Base-by-base conservation (phyloP, 2,329 filamentous ascomycete genomes). In the Apiospora pterosperma region DNA sequence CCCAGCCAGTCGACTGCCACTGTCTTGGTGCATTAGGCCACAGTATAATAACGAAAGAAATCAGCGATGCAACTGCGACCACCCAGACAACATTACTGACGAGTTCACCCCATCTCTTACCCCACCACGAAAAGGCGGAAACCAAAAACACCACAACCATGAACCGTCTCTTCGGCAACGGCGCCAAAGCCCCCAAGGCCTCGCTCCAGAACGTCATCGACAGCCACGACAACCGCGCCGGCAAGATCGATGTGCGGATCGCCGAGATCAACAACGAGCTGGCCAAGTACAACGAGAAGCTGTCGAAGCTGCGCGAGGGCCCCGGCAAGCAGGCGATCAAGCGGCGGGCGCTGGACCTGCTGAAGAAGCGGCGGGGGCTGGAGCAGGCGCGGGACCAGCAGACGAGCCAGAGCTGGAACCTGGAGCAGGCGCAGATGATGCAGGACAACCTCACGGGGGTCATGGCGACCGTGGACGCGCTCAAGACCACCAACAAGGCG, bases 361-460 rank as follows among this genome's bases (percentile, higher is more conserved):
- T 98, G 2, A 93, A 97, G 80, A 91, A 93, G 65, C 91, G 95
- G 71, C 97, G 97, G 77, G 90, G 94, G 79, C 97, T 97, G 87
- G 96, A 99, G 80, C 85, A 88, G 4, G 93, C 97, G 79, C 92
- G 95, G 69, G 93, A 97, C 74, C 94, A 98, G 80, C 88, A 98
- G 63, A 92, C 97, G 80, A 87, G 90, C 69, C 96, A 99, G 80
- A 92, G 92, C 25, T 98, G 94, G 94, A 98, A 98, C 81, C 97
- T 99, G 94, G 94, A 98, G 81, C 94, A 97, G 80, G 94, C 95
- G 3, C 91, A 92, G 76, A 96, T 94, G 86, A 97, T 98, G 95
- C 93, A 97, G 81, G 95, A 98, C 80, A 98, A 98, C 76, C 86
- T 99, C 62, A 96, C 96, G 78, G 98, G 98, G 78, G 95, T 96